phyloP scores from a whole-genome alignment of 768 basidiomycete species.

The Coprinopsis strossmayeri region DNA sequence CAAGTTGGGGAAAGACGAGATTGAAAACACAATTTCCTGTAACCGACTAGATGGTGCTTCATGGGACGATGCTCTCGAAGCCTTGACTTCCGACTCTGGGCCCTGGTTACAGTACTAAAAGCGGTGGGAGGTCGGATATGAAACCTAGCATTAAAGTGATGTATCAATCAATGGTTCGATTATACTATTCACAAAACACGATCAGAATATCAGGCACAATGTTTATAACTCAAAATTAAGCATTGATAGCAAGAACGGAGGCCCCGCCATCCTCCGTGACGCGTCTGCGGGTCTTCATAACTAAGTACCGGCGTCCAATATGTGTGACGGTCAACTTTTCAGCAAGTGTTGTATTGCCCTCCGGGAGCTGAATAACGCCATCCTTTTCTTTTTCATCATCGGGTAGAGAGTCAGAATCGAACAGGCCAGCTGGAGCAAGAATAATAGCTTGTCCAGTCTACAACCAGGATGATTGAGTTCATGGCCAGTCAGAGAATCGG shows the following conservation, averaged over 20 bases:
- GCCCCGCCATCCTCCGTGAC: slow-evolving; percentile 62
- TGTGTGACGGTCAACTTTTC: slow-evolving; percentile 19
- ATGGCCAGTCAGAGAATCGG: not conserved
- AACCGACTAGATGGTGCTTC: slow-evolving; percentile 18
- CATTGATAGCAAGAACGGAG: slow-evolving; percentile 40
- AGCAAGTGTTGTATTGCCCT: not conserved
- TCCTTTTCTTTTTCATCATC: not conserved
- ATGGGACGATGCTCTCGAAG: slow-evolving; percentile 29
- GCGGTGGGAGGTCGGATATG: too few species aligned
- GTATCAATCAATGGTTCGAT: too few species aligned
- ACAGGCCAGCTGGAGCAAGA: slow-evolving; percentile 58
- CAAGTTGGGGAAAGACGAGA: slow-evolving; percentile 35
- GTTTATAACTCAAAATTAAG: slow-evolving; percentile 9
- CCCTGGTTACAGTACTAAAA: too few species aligned
- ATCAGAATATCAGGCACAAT: not conserved
- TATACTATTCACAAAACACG: too few species aligned
- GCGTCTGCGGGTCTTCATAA: slow-evolving; percentile 56
- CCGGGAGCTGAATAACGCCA: not conserved
- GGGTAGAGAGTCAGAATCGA: slow-evolving; percentile 22
- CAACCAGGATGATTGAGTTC: slow-evolving; percentile 2
- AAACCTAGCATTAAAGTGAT: too few species aligned
- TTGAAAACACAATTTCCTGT: slow-evolving; percentile 30
- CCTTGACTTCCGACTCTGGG: too few species aligned
- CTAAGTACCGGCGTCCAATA: slow-evolving; percentile 51
- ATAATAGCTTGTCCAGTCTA: slow-evolving; percentile 71